These are phyloP conservation scores for Chlorella ohadii DNA, from an alignment of 139 green algal species.

Conservation along the genomic window DNA sequence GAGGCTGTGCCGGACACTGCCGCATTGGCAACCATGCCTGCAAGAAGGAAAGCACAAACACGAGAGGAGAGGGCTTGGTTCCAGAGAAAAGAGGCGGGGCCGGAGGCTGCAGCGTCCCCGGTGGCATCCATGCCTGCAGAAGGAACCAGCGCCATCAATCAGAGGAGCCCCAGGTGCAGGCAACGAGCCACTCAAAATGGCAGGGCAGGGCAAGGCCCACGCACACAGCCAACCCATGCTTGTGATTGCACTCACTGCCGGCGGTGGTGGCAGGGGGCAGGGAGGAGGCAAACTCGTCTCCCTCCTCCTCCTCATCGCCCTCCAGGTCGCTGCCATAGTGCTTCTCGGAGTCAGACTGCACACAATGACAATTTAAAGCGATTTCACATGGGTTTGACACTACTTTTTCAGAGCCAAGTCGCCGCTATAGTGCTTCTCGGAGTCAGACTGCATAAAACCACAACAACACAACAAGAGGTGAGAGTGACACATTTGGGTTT, in stretches of 20 bases:
- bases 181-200: no score
- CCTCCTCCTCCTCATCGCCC: constrained; percentile 32
- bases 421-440: background rate
- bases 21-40: no score
- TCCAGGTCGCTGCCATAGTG: constrained; percentile 43
- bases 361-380: background rate
- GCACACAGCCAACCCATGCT: no score
- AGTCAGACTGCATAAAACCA: background rate
- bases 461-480: no score
- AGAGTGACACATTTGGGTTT: no score
- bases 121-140: background rate
- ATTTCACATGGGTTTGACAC: no score
- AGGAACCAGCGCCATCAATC: no score
- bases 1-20: no score
- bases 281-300: constrained; percentile 21
- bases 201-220: no score
- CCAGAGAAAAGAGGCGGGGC: background rate
- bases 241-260: background rate
- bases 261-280: background rate
- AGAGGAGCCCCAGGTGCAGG: no score
- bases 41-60: no score
- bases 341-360: constrained; percentile 34
- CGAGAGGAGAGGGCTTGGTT: no score
- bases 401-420: background rate
- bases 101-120: background rate